Percentiles rank a stretch among this genome's conserved stretches.
phyloP scores from a whole-genome alignment of 2,329 filamentous ascomycete genomes.

The Trichophyton benhamiae region DNA sequence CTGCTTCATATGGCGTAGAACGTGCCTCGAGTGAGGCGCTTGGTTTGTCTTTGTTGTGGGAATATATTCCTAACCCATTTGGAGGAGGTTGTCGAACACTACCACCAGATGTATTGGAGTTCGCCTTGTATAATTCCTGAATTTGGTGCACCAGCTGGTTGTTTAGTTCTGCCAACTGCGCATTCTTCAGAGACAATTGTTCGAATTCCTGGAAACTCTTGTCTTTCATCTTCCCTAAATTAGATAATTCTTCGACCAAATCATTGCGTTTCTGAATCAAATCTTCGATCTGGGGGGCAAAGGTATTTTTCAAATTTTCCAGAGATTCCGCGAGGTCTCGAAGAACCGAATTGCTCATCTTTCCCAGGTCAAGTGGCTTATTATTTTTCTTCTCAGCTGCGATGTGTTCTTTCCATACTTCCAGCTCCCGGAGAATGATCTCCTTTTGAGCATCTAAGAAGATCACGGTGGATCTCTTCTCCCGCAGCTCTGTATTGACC shows the following conservation, averaged over 20 bases:
- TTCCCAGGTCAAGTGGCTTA: slow-evolving; percentile 64
- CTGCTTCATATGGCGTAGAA: slow-evolving; percentile 37
- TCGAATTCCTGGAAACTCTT: slow-evolving; percentile 92
- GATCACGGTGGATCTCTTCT: slow-evolving; percentile 92
- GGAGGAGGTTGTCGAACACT: slow-evolving; percentile 16
- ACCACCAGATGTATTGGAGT: slow-evolving; percentile 39
- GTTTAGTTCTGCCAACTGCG: slow-evolving; percentile 86
- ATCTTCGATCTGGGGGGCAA: slow-evolving; percentile 62
- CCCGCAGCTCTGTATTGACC: slow-evolving; percentile 73
- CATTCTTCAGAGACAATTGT: slow-evolving; percentile 85
- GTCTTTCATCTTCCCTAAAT: slow-evolving; percentile 73
- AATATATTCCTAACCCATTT: slow-evolving; percentile 53
- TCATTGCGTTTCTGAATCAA: slow-evolving; percentile 80
- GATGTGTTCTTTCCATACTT: slow-evolving; percentile 78
- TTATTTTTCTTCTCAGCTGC: slow-evolving; percentile 74
- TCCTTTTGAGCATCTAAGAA: slow-evolving; percentile 89
- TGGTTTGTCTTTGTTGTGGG: slow-evolving; percentile 42
- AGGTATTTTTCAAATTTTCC: slow-evolving; percentile 66
- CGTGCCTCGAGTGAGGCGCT: slow-evolving; percentile 31
- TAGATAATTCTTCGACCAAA: slow-evolving; percentile 71
- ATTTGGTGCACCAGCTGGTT: slow-evolving; percentile 91
- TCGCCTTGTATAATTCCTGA: slow-evolving; percentile 81
- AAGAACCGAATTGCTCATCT: slow-evolving; percentile 51
- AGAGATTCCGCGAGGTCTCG: slow-evolving; percentile 51
- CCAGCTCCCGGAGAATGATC: slow-evolving; percentile 84